These are phyloP conservation scores for Tricholoma saponaceum DNA, from an alignment of 768 basidiomycete species.

Conservation along the genomic window DNA sequence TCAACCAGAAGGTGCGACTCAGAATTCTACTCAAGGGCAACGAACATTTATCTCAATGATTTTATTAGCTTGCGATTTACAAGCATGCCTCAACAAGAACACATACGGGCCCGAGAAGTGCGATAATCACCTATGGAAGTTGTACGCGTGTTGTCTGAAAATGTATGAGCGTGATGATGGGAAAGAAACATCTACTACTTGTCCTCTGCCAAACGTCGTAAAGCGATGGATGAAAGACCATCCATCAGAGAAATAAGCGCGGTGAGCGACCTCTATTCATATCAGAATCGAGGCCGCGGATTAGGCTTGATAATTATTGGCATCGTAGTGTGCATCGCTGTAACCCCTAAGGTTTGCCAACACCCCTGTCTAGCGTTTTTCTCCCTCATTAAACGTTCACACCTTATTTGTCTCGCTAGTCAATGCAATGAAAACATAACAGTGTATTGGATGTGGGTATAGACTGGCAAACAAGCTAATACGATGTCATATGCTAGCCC, in stretches of 20 bases:
- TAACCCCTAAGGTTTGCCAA: too few relatives aligned
- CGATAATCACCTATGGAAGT: slow-evolving; percentile 40
- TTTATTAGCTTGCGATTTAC: slow-evolving; percentile 55
- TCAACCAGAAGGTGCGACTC: not conserved
- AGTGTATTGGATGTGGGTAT: not conserved
- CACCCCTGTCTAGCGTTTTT: too few relatives aligned
- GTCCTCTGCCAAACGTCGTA: slow-evolving; percentile 51
- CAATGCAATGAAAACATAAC: not conserved
- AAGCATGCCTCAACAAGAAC: slow-evolving; percentile 58
- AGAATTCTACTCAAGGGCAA: not conserved
- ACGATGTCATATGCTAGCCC: not conserved
- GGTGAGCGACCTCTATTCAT: too few relatives aligned
- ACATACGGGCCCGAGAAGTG: slow-evolving; percentile 66
- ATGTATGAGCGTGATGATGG: slow-evolving; percentile 46
- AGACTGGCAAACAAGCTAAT: not conserved
- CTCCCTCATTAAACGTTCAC: too few relatives aligned
- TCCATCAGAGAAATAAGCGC: slow-evolving; percentile 12
- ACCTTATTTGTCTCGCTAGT: not conserved
- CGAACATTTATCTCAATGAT: not conserved
- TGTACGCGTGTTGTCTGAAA: slow-evolving; percentile 59
- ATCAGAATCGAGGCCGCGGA: not conserved
- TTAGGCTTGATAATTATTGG: too few relatives aligned
- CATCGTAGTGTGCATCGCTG: too few relatives aligned
- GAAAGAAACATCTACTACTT: slow-evolving; percentile 52
- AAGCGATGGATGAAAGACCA: slow-evolving; percentile 58